A percentile compares a stretch with the other conserved stretches of the same genome.
phyloP scores from a whole-genome alignment of 2,329 filamentous ascomycete species.

The Colletotrichum sp. region DNA sequence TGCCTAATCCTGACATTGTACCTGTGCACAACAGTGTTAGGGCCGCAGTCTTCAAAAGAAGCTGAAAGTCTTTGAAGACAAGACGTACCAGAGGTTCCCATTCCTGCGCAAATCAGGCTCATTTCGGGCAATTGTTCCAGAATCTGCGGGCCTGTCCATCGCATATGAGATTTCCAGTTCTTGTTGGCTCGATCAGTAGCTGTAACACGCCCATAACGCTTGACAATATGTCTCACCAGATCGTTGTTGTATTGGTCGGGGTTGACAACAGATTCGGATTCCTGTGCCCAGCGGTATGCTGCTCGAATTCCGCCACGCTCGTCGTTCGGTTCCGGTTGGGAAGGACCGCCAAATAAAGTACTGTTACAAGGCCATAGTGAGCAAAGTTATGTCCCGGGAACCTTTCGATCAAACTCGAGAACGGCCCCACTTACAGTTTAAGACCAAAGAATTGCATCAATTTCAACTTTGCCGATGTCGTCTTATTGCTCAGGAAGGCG shows the following conservation, averaged over 20 bases:
- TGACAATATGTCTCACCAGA: constrained; percentile 22
- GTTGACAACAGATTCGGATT: constrained; percentile 50
- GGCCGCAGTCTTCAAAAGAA: background rate
- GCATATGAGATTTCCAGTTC: constrained; percentile 60
- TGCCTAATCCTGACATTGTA: constrained; percentile 53
- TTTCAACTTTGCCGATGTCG: constrained; percentile 53
- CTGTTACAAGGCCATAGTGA: constrained; percentile 25
- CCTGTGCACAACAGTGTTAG: constrained; percentile 20
- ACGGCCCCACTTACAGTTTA: constrained; percentile 44
- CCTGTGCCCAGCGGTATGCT: constrained; percentile 44
- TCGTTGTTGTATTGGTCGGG: constrained; percentile 64
- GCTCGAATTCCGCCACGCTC: constrained; percentile 57
- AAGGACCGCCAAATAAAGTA: constrained; percentile 63
- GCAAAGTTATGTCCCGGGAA: background rate
- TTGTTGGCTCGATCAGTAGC: constrained; percentile 20
- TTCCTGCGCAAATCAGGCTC: constrained; percentile 59
- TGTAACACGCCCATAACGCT: background rate
- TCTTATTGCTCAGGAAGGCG: constrained; percentile 67
- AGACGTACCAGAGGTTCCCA: constrained; percentile 58
- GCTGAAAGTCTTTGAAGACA: background rate
- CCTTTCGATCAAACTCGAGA: background rate
- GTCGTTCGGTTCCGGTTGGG: constrained; percentile 60
- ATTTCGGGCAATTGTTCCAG: constrained; percentile 60
- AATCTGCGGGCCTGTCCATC: constrained; percentile 67
- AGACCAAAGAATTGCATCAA: constrained; percentile 66